These are phyloP conservation scores for Zangia roseola DNA, from an alignment of 768 basidiomycete species.

Conservation along the genomic window DNA sequence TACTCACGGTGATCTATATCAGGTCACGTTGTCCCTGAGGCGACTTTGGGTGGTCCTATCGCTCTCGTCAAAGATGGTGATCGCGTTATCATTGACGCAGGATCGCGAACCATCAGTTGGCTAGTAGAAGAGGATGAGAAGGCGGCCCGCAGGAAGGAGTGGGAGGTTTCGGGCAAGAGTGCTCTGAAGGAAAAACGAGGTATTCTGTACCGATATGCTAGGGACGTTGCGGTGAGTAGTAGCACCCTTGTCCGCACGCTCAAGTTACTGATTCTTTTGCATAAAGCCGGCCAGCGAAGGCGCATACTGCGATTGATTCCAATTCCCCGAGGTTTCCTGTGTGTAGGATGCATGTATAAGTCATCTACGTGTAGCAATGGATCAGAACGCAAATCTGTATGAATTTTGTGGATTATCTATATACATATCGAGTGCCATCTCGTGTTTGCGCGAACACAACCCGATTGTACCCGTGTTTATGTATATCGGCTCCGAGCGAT, in stretches of 20 bases:
- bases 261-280: slow-evolving; percentile 10
- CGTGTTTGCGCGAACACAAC: too few species aligned
- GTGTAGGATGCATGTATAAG: slow-evolving; percentile 4
- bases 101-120: slow-evolving; percentile 67
- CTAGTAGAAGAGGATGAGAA: slow-evolving; percentile 67
- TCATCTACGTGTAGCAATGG: slow-evolving; percentile 4
- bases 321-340: not conserved
- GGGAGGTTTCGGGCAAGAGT: slow-evolving; percentile 66
- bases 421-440: too few species aligned
- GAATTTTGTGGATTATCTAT: not conserved
- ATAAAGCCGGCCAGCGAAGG: slow-evolving; percentile 75
- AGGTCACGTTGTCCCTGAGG: slow-evolving; percentile 65
- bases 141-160: slow-evolving; percentile 55
- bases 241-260: slow-evolving; percentile 1
- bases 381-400: not conserved
- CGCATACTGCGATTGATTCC: slow-evolving; percentile 72
- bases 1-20: slow-evolving; percentile 37
- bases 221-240: slow-evolving; percentile 82
- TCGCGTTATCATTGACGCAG: slow-evolving; percentile 69
- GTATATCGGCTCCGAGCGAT: too few species aligned
- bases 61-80: slow-evolving; percentile 86
- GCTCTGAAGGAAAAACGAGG: slow-evolving; percentile 71
- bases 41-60: slow-evolving; percentile 81
- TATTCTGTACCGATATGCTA: slow-evolving; percentile 74
- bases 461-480: too few species aligned